A percentile compares a stretch with the other conserved stretches of the same genome.
Conservation (phyloP, 169 alveolate genomes). For the Pseudocohnilembus persalinus region DNA sequence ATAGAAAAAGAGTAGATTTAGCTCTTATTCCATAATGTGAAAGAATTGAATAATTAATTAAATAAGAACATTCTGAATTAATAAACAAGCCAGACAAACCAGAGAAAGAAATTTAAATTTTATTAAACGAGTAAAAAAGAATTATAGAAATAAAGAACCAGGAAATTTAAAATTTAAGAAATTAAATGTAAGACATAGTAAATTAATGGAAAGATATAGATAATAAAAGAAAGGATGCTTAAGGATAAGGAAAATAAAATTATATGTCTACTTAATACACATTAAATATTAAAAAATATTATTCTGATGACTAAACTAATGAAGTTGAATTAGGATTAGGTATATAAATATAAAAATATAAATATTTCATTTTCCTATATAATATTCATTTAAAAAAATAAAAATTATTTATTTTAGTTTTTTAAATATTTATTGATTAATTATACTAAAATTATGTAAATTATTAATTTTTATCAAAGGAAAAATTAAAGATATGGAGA, state of each 20-base stretch:
- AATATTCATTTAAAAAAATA: too few species aligned
- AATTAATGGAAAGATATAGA: slow-evolving; percentile 15
- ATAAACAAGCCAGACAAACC: slow-evolving; percentile 6
- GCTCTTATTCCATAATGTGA: slow-evolving; percentile 16
- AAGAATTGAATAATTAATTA: not conserved
- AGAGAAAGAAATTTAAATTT: slow-evolving; percentile 4
- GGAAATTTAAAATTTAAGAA: slow-evolving; percentile 5
- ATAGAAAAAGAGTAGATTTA: slow-evolving; percentile 9
- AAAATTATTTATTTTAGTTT: too few species aligned
- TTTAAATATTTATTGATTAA: too few species aligned
- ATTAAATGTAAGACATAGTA: not conserved
- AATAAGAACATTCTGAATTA: slow-evolving; percentile 9
- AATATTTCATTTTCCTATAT: too few species aligned
- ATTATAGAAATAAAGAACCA: not conserved
- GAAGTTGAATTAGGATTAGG: not conserved
- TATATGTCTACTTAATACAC: not conserved
- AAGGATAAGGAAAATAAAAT: not conserved
- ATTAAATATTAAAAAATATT: too few species aligned
- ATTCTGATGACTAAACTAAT: not conserved
- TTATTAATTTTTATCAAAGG: not conserved
- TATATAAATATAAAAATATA: too few species aligned
- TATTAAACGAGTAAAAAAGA: slow-evolving; percentile 8
- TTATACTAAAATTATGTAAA: too few species aligned
- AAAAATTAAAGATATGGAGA: not conserved
- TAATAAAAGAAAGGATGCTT: not conserved